Conservation (phyloP, 202 grass and related monocot species). For the Digitaria exilis region DNA sequence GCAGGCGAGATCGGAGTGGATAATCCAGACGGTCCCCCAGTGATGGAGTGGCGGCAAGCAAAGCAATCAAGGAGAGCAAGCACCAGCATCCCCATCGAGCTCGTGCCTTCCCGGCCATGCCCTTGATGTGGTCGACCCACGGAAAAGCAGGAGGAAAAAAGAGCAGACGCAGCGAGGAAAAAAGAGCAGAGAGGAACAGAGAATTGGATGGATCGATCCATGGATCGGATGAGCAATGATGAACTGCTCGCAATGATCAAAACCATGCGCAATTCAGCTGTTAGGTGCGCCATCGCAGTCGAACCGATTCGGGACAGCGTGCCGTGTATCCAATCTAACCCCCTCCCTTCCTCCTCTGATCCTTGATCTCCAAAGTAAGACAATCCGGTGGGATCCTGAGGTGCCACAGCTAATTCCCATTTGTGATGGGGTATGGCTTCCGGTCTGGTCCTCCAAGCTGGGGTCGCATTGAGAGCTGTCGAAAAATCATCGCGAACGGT, state of each 20-base stretch:
- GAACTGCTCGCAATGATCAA: conserved; percentile 39
- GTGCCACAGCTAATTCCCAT: conserved; percentile 49
- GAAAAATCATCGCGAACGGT: background rate
- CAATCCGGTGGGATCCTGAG: conserved; percentile 40
- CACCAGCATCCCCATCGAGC: conserved; percentile 25
- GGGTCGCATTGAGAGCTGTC: background rate
- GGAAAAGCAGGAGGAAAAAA: conserved; percentile 2
- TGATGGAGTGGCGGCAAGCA: background rate
- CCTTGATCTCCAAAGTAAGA: conserved; percentile 25
- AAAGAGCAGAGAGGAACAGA: background rate
- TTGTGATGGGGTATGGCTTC: background rate
- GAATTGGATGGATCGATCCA: background rate
- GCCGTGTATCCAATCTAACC: conserved; percentile 6
- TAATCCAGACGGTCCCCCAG: background rate
- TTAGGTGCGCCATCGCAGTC: conserved; percentile 49
- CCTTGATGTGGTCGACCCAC: conserved; percentile 23
- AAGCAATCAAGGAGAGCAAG: background rate
- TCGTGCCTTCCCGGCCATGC: conserved; percentile 11
- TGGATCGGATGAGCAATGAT: conserved; percentile 29
- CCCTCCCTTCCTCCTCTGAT: background rate
- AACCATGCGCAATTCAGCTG: conserved; percentile 19
- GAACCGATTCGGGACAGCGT: conserved; percentile 40
- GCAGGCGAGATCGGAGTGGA: background rate
- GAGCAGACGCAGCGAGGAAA: background rate
- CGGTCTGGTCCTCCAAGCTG: background rate